Evolutionary conservation across 2,329 filamentous ascomycete species (phyloP), one percentile per base, ranked within the genome.

Genomic region (Neopestalotiopsis sp.): DNA sequence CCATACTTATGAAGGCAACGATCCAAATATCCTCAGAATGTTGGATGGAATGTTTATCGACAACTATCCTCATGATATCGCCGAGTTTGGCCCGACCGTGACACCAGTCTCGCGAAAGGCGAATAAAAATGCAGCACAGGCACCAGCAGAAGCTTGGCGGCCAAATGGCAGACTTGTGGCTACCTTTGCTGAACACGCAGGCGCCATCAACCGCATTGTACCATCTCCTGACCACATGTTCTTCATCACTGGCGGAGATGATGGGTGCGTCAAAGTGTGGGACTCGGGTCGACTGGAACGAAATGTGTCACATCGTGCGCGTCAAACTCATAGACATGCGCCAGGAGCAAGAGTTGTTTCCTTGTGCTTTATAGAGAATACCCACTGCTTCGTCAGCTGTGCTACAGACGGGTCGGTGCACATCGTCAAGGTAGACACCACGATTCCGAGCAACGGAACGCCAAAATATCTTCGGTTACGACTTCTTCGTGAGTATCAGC

Each of bases 221-320:
- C 89, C 94, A 7, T 91, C 96, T 1, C 94, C 95, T 0, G 96
- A 99, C 76, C 95, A 99, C 78, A 84, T 91, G 4, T 99, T 99
- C 82, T 99, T 99, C 80, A 87, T 98, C 68, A 98, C 96, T 0
- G 95, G 91, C 6, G 95, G 95, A 10, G 94, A 97, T 75, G 96
- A 99, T 79, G 94, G 96, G 2, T 90, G 89, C 6, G 93, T 98
- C 68, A 97, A 94, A 76, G 88, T 99, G 4, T 99, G 96, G 96
- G 96, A 99, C 81, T 92, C 94, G 32, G 91, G 90, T 32, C 89
- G 96, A 30, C 86, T 99, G 6, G 96, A 99, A 81, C 92, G 94
- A 59, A 98, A 98, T 77, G 90, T 98, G 64, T 92, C 93, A 0
- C 92, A 97, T 75, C 90, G 94, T 58, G 94, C 96, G 34, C 88